phyloP scores from a whole-genome alignment of 805 yeast species.

The Zygosaccharomyces gambellarensis region DNA sequence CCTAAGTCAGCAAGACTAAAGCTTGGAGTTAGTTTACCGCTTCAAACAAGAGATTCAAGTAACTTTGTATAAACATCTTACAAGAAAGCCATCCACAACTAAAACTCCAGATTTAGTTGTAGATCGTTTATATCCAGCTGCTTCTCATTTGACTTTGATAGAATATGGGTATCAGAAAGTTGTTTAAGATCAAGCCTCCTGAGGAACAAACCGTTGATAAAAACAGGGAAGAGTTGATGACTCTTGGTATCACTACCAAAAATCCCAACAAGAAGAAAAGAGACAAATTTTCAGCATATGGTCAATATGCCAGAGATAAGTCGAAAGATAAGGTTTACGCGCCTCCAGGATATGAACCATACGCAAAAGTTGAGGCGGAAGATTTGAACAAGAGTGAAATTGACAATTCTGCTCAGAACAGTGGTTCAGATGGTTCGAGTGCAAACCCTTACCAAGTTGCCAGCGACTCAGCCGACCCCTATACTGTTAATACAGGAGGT shows the following conservation, averaged over 20 bases:
- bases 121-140: not conserved
- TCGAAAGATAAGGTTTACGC: conserved; percentile 36
- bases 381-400: conserved; percentile 20
- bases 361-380: conserved; percentile 23
- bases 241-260: conserved; percentile 41
- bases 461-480: conserved; percentile 10
- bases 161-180: conserved; percentile 47
- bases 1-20: not conserved
- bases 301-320: conserved; percentile 42
- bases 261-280: conserved; percentile 34
- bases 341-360: conserved; percentile 38
- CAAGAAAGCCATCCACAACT: not conserved
- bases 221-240: conserved; percentile 39
- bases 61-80: not conserved
- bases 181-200: conserved; percentile 44
- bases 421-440: not conserved
- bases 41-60: not conserved
- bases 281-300: conserved; percentile 46
- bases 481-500: conserved; percentile 6
- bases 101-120: not conserved
- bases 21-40: not conserved
- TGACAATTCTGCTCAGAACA: conserved; percentile 3
- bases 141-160: not conserved
- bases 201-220: conserved; percentile 42
- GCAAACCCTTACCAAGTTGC: conserved; percentile 11